These are phyloP conservation scores for Skeletonema grethae DNA, from an alignment of 108 stramenopile genomes.

Conservation along the genomic window DNA sequence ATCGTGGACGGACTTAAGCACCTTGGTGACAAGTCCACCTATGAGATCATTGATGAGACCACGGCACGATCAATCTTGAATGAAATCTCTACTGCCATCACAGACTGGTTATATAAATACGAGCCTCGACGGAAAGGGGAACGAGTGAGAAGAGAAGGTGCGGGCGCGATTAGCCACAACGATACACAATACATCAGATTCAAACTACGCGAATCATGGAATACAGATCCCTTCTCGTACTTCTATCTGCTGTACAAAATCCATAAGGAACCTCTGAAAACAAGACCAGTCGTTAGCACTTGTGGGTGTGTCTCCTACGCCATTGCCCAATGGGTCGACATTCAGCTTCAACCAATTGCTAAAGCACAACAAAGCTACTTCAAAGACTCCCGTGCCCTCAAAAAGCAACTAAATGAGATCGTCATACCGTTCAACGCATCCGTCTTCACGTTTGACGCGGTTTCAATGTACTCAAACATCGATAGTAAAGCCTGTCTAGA, in stretches of 20 bases:
- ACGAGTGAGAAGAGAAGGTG: neutral
- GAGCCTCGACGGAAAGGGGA: neutral
- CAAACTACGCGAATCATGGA: neutral
- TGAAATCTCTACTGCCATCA: neutral
- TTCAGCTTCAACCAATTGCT: slow-evolving; percentile 15
- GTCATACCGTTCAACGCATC: slow-evolving; percentile 4
- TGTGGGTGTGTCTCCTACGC: neutral
- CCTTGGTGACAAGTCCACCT: slow-evolving; percentile 1
- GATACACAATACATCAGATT: neutral
- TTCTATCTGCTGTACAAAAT: slow-evolving; percentile 26
- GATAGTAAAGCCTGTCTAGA: neutral
- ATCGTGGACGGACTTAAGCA: slow-evolving; percentile 5
- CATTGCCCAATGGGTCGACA: slow-evolving; percentile 15
- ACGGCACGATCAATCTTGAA: neutral
- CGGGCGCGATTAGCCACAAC: neutral
- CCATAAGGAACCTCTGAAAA: slow-evolving; percentile 16
- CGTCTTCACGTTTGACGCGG: slow-evolving; percentile 29
- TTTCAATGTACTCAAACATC: slow-evolving; percentile 44
- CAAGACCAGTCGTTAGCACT: slow-evolving; percentile 17
- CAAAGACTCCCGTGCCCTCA: slow-evolving; percentile 20
- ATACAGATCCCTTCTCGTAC: neutral
- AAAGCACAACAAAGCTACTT: slow-evolving; percentile 22
- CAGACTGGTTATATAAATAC: neutral
- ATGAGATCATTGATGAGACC: neutral
- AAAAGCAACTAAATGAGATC: slow-evolving; percentile 1